phyloP scores from a whole-genome alignment of 176 grass and related monocot species.

The Hyparrhenia diplandra region DNA sequence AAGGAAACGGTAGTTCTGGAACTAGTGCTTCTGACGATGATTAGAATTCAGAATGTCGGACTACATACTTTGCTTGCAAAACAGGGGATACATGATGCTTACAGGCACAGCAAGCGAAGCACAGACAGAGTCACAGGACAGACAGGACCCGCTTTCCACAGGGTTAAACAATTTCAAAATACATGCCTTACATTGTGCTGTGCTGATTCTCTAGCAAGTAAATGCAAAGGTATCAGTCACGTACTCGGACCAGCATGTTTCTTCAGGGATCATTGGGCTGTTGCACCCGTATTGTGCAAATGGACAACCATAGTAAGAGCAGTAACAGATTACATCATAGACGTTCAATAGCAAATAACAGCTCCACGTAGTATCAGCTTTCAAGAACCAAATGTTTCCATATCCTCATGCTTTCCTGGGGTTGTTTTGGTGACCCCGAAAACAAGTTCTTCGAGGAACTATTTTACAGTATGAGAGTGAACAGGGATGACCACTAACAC shows the following conservation, averaged over 20 bases:
- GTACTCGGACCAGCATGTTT: neutral
- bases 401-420: neutral
- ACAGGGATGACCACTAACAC: neutral
- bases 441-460: neutral
- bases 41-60: neutral
- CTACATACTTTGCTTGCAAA: neutral
- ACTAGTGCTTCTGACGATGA: neutral
- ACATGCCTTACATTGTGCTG: neutral
- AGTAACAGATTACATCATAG: neutral
- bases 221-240: neutral
- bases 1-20: neutral
- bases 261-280: neutral
- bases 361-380: neutral
- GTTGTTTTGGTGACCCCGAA: neutral
- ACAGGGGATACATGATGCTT: neutral
- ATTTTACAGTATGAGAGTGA: neutral
- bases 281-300: neutral
- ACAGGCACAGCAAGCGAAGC: neutral
- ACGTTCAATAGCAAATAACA: neutral
- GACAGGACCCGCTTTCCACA: neutral
- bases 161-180: neutral
- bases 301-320: neutral
- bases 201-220: neutral
- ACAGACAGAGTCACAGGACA: neutral
- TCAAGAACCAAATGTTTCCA: neutral